Evolutionary conservation across 495 filamentous ascomycete species (phyloP), one percentile per base, ranked within the genome.

Genomic region (Lasiosphaeris hirsuta): DNA sequence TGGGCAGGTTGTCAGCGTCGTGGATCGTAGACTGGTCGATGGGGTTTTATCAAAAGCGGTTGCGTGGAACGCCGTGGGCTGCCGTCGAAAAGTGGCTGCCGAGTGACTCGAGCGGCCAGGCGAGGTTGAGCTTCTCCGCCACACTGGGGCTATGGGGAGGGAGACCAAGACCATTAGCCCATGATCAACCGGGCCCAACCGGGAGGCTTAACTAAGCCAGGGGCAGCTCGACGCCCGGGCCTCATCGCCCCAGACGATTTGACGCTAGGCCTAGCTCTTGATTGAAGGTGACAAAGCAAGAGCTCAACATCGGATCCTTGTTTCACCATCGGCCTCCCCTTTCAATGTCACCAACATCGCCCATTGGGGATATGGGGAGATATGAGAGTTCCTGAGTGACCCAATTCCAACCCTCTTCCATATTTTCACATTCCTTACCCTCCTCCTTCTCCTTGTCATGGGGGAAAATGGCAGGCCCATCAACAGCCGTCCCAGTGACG

Each of bases 71-170:
- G 57, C 38, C 33, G 67, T 70, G 63, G 68, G 66, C 60, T 56
- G 62, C 66, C 56, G 63, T 67, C 66, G 68, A 70, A 70, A 50
- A 23, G 36, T 33, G 57, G 43, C 49, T 52, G 58, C 43, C 18
- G 52, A 50, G 64, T 69, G 67, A 69, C 67, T 69, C 67, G 64
- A 65, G 63, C 67, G 67, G 67, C 67, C 52, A 67, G 57, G 17
- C 38, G 38, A 38, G 18, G 23, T 30, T 30, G 23, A 30, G 10
- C 14, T 39, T 35, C 54, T 11, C 56, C 62, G 66, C 66, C 66
- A 62, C 64, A 58, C 54, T 65, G 64, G 54, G 63, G 60, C 63
- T 65, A 56, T 57, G 61, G 46, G 30, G 61, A 39, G 8, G 36
- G 50, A 38, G 50, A 18, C 53, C 15, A 2, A 15, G n/a, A n/a